Evolutionary conservation across 2,329 filamentous ascomycete genomes (phyloP).

Genomic region (Periglandula ipomoeae): DNA sequence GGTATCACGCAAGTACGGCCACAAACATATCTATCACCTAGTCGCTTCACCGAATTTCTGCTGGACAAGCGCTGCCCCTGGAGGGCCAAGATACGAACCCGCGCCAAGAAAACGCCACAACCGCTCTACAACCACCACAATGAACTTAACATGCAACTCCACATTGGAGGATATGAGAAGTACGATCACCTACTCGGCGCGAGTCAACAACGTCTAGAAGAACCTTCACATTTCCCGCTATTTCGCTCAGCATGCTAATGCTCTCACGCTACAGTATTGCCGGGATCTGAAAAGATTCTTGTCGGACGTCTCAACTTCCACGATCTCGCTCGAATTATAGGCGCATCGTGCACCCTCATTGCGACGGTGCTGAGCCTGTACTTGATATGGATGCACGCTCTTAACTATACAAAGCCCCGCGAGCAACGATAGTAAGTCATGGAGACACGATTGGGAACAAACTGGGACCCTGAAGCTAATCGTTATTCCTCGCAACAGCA

Average conservation of each 20-base stretch:
- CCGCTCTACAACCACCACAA: conserved; percentile 10
- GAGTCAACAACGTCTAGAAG: not conserved
- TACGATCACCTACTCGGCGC: conserved; percentile 16
- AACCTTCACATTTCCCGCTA: not conserved
- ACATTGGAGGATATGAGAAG: conserved; percentile 35
- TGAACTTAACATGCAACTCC: conserved; percentile 33
- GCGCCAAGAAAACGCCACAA: conserved; percentile 4
- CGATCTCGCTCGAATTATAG: conserved; percentile 42
- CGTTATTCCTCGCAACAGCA: conserved; percentile 39
- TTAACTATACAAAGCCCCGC: conserved; percentile 50
- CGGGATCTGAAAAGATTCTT: conserved; percentile 37
- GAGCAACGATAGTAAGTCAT: conserved; percentile 47
- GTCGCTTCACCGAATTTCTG: not conserved
- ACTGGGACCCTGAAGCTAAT: no score
- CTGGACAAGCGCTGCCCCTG: not conserved
- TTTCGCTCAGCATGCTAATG: conserved; percentile 1
- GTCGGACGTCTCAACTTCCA: conserved; percentile 44
- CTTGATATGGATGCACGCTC: conserved; percentile 49
- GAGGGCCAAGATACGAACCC: not conserved
- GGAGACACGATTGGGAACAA: no score
- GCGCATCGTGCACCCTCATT: conserved; percentile 37
- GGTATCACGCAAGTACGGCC: not conserved
- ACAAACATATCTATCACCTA: not conserved
- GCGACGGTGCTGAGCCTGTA: conserved; percentile 45
- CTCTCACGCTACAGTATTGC: conserved; percentile 23